These are phyloP conservation scores for Venturiaceae sp. DNA, from an alignment of 2,329 filamentous ascomycete genomes.

Conservation along the genomic window DNA sequence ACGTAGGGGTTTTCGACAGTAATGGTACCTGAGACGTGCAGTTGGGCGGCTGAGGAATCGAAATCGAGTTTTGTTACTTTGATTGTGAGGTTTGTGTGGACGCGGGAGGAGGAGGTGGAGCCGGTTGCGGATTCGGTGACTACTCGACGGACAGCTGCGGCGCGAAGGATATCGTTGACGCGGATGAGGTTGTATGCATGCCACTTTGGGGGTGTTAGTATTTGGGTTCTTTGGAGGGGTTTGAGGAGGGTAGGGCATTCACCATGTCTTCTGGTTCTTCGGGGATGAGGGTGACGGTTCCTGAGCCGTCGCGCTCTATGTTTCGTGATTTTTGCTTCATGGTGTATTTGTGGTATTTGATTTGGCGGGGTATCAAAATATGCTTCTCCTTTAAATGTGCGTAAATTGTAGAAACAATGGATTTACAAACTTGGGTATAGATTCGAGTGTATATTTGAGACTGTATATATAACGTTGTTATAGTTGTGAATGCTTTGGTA, in stretches of 20 bases:
- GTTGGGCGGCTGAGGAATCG: slow-evolving; percentile 55
- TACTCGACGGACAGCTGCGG: slow-evolving; percentile 57
- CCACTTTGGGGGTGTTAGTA: slow-evolving; percentile 42
- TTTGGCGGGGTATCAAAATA: no score
- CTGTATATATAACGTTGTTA: no score
- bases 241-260: slow-evolving; percentile 12
- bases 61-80: slow-evolving; percentile 58
- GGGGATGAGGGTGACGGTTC: slow-evolving; percentile 55
- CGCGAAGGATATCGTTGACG: slow-evolving; percentile 53
- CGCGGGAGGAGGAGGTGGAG: slow-evolving; percentile 51
- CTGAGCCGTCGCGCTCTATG: slow-evolving; percentile 55
- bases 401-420: no score
- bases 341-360: no score
- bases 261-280: slow-evolving; percentile 72
- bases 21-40: slow-evolving; percentile 60
- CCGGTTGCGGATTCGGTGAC: slow-evolving; percentile 52
- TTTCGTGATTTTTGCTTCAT: slow-evolving; percentile 61
- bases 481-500: no score
- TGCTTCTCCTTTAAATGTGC: no score
- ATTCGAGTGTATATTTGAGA: no score
- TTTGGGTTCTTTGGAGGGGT: neutral
- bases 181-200: slow-evolving; percentile 67
- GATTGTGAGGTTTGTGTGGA: slow-evolving; percentile 56
- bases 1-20: slow-evolving; percentile 58
- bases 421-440: no score